phyloP scores from a whole-genome alignment of 192 early-diverging fungal genomes.

The Gaertneriomyces semiglobifer region DNA sequence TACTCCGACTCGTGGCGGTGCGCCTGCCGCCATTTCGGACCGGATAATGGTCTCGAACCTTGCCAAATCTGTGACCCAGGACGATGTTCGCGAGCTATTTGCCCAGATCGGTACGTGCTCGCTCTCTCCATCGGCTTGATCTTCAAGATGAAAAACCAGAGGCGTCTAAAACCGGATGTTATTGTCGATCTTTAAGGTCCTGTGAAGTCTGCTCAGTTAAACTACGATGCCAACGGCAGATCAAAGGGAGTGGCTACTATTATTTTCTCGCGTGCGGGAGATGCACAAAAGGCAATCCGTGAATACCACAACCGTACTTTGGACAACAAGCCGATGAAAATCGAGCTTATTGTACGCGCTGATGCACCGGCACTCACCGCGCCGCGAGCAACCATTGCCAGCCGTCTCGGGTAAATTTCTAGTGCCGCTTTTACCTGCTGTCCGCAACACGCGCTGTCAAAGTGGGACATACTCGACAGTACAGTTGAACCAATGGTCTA shows the following conservation, averaged over 20 bases:
- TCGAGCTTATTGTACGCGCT: constrained; percentile 42
- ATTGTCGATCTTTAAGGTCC: constrained; percentile 29
- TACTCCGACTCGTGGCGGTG: neutral
- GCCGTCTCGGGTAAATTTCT: neutral
- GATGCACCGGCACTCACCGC: constrained; percentile 10
- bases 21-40: constrained; percentile 13
- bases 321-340: constrained; percentile 47
- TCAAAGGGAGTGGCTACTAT: constrained; percentile 48
- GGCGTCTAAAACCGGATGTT: too few species aligned
- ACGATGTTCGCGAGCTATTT: constrained; percentile 46
- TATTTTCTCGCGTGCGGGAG: constrained; percentile 27
- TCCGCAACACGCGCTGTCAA: too few species aligned
- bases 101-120: constrained; percentile 39
- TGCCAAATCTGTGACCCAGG: constrained; percentile 37
- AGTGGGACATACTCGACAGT: too few species aligned
- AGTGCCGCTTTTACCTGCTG: too few species aligned
- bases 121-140: neutral
- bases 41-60: constrained; percentile 47
- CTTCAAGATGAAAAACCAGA: too few species aligned
- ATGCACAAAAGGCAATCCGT: constrained; percentile 36
- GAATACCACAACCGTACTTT: constrained; percentile 51
- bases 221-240: constrained; percentile 42
- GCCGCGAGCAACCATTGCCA: neutral
- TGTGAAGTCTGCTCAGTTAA: constrained; percentile 37
- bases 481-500: too few species aligned